Percentiles rank a stretch among this genome's conserved stretches.
Evolutionary conservation across 805 yeast genomes (phyloP).

Genomic region (Naumovozyma castellii): DNA sequence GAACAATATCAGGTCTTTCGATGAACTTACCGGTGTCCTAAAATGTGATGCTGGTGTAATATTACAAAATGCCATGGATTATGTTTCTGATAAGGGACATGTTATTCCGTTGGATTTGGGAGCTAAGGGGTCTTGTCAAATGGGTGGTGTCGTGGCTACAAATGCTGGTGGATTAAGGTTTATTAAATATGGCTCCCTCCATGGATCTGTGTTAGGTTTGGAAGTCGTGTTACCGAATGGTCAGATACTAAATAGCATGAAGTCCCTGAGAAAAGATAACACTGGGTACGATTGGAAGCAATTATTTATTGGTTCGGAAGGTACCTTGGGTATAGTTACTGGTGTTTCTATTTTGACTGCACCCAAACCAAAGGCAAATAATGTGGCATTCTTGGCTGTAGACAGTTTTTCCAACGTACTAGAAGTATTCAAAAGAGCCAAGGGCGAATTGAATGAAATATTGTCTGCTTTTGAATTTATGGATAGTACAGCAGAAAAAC

Average conservation of each 20-base stretch:
- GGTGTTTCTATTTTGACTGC: constrained; percentile 88
- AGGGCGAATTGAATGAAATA: constrained; percentile 70
- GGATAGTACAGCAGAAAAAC: constrained; percentile 63
- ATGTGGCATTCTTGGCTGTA: constrained; percentile 82
- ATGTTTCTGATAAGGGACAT: constrained; percentile 68
- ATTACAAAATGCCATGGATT: constrained; percentile 75
- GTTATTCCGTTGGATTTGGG: constrained; percentile 92
- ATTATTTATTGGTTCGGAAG: constrained; percentile 88
- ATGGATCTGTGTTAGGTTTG: constrained; percentile 82
- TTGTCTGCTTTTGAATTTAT: constrained; percentile 89
- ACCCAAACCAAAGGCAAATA: constrained; percentile 72
- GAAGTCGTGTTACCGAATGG: constrained; percentile 94
- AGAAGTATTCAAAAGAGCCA: constrained; percentile 69
- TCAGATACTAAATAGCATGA: constrained; percentile 65
- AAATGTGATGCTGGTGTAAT: constrained; percentile 88
- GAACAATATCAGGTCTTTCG: constrained; percentile 77
- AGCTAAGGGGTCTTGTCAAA: constrained; percentile 93
- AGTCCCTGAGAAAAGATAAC: constrained; percentile 84
- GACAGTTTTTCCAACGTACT: constrained; percentile 77
- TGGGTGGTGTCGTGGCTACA: constrained; percentile 91
- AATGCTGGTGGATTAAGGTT: constrained; percentile 93
- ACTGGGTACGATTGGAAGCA: constrained; percentile 93
- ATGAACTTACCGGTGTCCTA: constrained; percentile 70
- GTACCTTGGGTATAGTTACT: constrained; percentile 83
- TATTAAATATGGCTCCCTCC: constrained; percentile 82